phyloP scores from a whole-genome alignment of 257 asterid species.

The Pogostemon cablin region DNA sequence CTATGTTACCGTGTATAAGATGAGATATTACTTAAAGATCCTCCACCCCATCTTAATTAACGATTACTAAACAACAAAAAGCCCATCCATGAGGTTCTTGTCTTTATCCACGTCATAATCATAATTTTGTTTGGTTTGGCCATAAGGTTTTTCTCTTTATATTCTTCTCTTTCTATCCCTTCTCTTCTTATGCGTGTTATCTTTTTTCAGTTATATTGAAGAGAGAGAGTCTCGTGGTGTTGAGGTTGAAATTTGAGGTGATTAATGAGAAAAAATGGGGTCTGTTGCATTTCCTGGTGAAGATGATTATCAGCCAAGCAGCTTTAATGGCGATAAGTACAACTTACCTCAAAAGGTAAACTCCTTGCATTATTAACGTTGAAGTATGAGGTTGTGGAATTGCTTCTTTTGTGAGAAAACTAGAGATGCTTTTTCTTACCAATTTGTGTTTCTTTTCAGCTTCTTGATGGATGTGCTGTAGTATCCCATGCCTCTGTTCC shows the following conservation, averaged over 20 bases:
- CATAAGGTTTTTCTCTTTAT: conserved; percentile 32
- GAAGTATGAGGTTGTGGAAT: background rate
- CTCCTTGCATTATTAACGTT: background rate
- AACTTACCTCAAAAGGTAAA: conserved; percentile 60
- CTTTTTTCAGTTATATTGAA: conserved; percentile 26
- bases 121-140: conserved; percentile 36
- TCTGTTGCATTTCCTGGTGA: conserved; percentile 53
- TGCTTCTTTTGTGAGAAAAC: background rate
- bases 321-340: conserved; percentile 35
- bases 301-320: conserved; percentile 49
- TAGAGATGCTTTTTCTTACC: background rate
- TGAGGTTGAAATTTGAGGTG: conserved; percentile 14
- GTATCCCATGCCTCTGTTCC: conserved; percentile 66
- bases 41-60: conserved; percentile 33
- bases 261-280: conserved; percentile 43
- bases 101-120: conserved; percentile 37
- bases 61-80: conserved; percentile 43
- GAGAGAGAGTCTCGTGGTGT: conserved; percentile 19
- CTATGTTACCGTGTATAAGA: background rate
- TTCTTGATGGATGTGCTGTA: conserved; percentile 52
- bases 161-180: conserved; percentile 35
- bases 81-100: conserved; percentile 42
- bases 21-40: conserved; percentile 36
- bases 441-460: conserved; percentile 47
- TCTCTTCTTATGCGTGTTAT: conserved; percentile 29